These are phyloP conservation scores for Kondoa malvinella DNA, from an alignment of 768 basidiomycete species.

Conservation along the genomic window DNA sequence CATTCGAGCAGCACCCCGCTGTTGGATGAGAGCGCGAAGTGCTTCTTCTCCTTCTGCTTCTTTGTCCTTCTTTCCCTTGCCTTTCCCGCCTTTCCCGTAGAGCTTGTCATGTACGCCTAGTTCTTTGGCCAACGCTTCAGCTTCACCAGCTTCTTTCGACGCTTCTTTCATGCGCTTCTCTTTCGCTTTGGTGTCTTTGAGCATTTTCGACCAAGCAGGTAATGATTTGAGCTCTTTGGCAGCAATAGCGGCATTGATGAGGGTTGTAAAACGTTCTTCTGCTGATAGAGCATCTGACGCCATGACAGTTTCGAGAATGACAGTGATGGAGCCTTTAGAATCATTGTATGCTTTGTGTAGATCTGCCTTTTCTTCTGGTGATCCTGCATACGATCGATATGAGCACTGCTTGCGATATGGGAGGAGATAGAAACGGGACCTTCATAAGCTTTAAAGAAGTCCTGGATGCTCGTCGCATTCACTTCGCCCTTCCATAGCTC, in stretches of 20 bases:
- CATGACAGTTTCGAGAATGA: constrained; percentile 70
- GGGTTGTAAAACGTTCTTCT: constrained; percentile 61
- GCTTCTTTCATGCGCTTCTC: constrained; percentile 22
- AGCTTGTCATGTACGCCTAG: constrained; percentile 28
- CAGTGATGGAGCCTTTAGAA: constrained; percentile 55
- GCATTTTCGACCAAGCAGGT: constrained; percentile 49
- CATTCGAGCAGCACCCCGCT: constrained; percentile 15
- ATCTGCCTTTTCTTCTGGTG: constrained; percentile 66
- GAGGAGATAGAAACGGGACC: constrained; percentile 38
- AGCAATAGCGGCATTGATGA: constrained; percentile 51
- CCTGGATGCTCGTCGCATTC: constrained; percentile 47
- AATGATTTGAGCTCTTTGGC: constrained; percentile 41
- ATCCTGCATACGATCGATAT: constrained; percentile 40
- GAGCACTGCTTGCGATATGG: background rate
- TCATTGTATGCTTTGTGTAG: constrained; percentile 54
- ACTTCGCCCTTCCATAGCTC: constrained; percentile 27
- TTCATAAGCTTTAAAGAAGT: constrained; percentile 88
- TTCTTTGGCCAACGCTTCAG: constrained; percentile 26
- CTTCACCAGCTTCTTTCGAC: constrained; percentile 24
- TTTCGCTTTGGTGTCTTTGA: constrained; percentile 58
- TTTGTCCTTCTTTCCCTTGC: constrained; percentile 12
- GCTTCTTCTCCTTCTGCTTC: constrained; percentile 21
- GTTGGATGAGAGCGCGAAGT: constrained; percentile 23
- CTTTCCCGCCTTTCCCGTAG: constrained; percentile 17
- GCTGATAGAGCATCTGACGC: constrained; percentile 54